Conservation (phyloP, 768 basidiomycete species). For the Lactarius hatsudake region DNA sequence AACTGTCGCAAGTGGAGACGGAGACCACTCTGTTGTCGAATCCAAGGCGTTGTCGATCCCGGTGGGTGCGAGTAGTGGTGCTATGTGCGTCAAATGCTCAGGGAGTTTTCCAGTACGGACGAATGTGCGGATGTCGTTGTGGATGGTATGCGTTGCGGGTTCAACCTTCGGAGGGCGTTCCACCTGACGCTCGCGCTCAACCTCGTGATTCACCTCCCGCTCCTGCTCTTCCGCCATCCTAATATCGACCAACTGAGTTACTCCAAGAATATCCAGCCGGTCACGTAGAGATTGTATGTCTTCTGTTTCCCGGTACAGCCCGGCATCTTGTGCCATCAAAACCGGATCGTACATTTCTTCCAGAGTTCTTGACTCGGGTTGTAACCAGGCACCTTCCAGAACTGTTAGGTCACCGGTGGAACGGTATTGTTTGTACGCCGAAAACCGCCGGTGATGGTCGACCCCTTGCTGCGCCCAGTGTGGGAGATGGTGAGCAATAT, state of each 20-base stretch:
- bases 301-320: not conserved
- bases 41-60: not conserved
- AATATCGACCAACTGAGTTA: not conserved
- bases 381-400: not conserved
- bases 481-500: conserved; percentile 9
- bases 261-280: conserved; percentile 4
- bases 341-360: conserved; percentile 4
- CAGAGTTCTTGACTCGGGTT: not conserved
- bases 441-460: conserved; percentile 2
- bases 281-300: not conserved
- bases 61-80: not conserved
- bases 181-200: not conserved
- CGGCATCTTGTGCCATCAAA: not conserved
- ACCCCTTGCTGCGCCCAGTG: conserved; percentile 12
- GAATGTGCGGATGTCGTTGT: conserved; percentile 2
- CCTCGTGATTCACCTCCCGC: conserved; percentile 9
- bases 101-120: conserved; percentile 3
- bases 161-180: conserved; percentile 1
- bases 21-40: conserved; percentile 1
- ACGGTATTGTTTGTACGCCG: not conserved
- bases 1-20: not conserved
- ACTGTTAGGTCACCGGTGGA: not conserved
- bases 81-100: not conserved
- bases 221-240: conserved; percentile 15
- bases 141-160: not conserved